These are phyloP conservation scores for Chrysoporthe austroafricana DNA, from an alignment of 2,329 filamentous ascomycete genomes.

Conservation along the genomic window DNA sequence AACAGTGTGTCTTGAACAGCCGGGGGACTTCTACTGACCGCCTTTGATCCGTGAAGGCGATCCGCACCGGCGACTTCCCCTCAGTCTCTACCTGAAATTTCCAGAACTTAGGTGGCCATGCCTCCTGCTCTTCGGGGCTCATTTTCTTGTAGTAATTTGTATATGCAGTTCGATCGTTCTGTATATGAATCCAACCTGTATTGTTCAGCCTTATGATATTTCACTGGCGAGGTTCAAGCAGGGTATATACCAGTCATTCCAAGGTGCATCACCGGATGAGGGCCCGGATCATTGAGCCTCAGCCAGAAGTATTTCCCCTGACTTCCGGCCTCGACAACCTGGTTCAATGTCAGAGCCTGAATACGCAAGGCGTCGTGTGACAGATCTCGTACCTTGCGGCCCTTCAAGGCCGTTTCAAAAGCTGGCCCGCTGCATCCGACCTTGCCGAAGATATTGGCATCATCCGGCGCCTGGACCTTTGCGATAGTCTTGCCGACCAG, in stretches of 20 bases:
- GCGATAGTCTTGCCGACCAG: conserved; percentile 82
- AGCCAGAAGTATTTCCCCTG: conserved; percentile 98
- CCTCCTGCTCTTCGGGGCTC: conserved; percentile 57
- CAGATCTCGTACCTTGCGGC: conserved; percentile 61
- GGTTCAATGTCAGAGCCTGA: neutral
- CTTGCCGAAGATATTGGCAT: conserved; percentile 88
- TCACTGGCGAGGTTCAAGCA: conserved; percentile 12
- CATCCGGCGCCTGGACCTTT: conserved; percentile 72
- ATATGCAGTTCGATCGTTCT: conserved; percentile 75
- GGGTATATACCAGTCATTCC: conserved; percentile 64
- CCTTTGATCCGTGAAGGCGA: conserved; percentile 84
- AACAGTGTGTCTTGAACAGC: too few relatives aligned
- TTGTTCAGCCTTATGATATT: conserved; percentile 49
- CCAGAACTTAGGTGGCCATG: conserved; percentile 89
- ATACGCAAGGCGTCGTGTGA: neutral
- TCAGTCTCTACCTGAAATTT: conserved; percentile 79
- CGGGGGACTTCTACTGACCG: conserved; percentile 43
- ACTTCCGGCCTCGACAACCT: conserved; percentile 69
- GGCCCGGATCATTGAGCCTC: conserved; percentile 69
- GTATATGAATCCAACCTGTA: conserved; percentile 83
- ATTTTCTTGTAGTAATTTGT: conserved; percentile 80
- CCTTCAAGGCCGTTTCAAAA: conserved; percentile 73
- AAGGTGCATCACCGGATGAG: conserved; percentile 88
- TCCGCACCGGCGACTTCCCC: conserved; percentile 56
- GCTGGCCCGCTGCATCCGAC: conserved; percentile 77